Conservation (phyloP, 2,329 filamentous ascomycete species). For the Aspergillus fumigatus region DNA sequence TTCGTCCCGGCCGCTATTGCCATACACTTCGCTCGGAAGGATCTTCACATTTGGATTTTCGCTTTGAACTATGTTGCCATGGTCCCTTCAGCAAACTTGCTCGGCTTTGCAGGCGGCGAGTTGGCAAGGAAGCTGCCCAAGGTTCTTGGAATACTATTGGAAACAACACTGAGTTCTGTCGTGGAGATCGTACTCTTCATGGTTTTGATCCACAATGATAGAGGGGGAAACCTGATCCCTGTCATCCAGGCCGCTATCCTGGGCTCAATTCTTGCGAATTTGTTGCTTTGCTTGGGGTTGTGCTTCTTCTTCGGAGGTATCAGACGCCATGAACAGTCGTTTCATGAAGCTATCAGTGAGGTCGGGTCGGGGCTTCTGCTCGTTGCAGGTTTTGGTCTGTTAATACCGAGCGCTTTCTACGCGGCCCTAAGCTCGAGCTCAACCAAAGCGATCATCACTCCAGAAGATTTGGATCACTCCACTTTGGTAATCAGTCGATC, state of each 20-base stretch:
- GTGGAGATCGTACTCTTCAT: slow-evolving; percentile 83
- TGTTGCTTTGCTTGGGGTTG: slow-evolving; percentile 71
- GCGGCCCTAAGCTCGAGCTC: slow-evolving; percentile 42
- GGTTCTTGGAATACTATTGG: slow-evolving; percentile 51
- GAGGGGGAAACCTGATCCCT: slow-evolving; percentile 45
- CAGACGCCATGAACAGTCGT: slow-evolving; percentile 60
- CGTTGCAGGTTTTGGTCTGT: slow-evolving; percentile 61
- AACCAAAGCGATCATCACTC: slow-evolving; percentile 32
- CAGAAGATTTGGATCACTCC: slow-evolving; percentile 45
- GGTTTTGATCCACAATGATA: slow-evolving; percentile 59
- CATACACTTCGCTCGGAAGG: slow-evolving; percentile 53
- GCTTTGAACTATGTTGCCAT: slow-evolving; percentile 70
- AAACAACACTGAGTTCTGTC: slow-evolving; percentile 62
- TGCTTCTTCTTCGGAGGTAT: slow-evolving; percentile 78
- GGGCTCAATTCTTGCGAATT: slow-evolving; percentile 76
- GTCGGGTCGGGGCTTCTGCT: slow-evolving; percentile 72
- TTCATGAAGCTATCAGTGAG: slow-evolving; percentile 72
- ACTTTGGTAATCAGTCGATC: slow-evolving; percentile 65
- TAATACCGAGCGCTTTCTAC: slow-evolving; percentile 45
- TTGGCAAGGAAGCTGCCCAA: slow-evolving; percentile 71
- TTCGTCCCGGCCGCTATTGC: slow-evolving; percentile 67
- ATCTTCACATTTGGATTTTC: slow-evolving; percentile 62
- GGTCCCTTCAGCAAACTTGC: slow-evolving; percentile 69
- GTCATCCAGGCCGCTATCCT: slow-evolving; percentile 81
- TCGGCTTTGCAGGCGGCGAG: slow-evolving; percentile 70